A percentile compares a stretch with the other conserved stretches of the same genome.
phyloP scores from a whole-genome alignment of 805 yeast genomes.

The Nakazawaea peltata region DNA sequence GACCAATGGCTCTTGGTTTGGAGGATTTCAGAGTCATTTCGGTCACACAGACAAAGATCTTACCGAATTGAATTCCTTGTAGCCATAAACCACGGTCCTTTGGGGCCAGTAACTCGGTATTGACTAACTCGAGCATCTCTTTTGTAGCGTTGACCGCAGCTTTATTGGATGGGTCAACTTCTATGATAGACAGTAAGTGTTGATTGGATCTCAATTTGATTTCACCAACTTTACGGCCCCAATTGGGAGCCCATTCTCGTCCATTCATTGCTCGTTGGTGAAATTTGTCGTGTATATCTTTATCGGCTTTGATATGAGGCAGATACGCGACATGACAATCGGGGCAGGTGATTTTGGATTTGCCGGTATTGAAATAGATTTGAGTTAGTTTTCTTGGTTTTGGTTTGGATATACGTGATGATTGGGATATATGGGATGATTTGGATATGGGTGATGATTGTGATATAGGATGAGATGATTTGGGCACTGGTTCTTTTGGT shows the following conservation, averaged over 20 bases:
- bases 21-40: too few relatives aligned
- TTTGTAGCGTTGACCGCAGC: constrained; percentile 26
- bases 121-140: constrained; percentile 44
- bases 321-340: constrained; percentile 49
- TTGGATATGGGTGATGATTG: too few relatives aligned
- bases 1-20: constrained; percentile 50
- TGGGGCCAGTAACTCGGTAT: constrained; percentile 55
- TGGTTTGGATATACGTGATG: constrained; percentile 1
- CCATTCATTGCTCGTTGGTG: constrained; percentile 46
- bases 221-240: constrained; percentile 21
- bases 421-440: too few relatives aligned
- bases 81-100: constrained; percentile 16
- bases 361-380: constrained; percentile 13
- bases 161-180: constrained; percentile 23
- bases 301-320: constrained; percentile 31
- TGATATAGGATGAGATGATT: too few relatives aligned
- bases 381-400: constrained; percentile 11
- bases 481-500: too few relatives aligned
- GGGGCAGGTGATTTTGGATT: constrained; percentile 27
- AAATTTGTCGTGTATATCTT: constrained; percentile 39
- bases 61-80: constrained; percentile 24
- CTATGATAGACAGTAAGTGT: constrained; percentile 19
- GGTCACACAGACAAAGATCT: constrained; percentile 41
- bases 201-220: constrained; percentile 6
- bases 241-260: constrained; percentile 33